Conservation (phyloP, 345 rosid genomes). For the Bruguiera gymnorhiza region DNA sequence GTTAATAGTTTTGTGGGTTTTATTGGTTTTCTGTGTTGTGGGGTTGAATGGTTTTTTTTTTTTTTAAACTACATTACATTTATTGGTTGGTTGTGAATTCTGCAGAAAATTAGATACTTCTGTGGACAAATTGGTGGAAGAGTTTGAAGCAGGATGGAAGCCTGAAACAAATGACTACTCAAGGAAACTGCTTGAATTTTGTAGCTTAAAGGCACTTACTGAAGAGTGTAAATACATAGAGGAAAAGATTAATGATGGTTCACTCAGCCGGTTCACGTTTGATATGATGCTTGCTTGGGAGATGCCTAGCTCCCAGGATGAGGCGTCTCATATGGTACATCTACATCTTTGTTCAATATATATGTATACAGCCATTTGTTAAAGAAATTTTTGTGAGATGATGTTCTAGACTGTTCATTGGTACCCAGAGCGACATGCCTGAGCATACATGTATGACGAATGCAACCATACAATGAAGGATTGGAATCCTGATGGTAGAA, state of each 20-base stretch:
- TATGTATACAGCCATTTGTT: no score
- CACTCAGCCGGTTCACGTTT: slow-evolving; percentile 62
- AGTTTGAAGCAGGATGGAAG: slow-evolving; percentile 66
- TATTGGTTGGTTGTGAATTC: slow-evolving; percentile 1
- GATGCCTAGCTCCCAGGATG: slow-evolving; percentile 48
- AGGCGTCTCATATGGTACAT: slow-evolving; percentile 33
- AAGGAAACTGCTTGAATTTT: slow-evolving; percentile 67
- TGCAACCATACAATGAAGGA: no score
- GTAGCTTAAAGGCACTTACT: slow-evolving; percentile 48
- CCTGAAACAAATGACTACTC: slow-evolving; percentile 46
- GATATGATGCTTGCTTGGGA: slow-evolving; percentile 95
- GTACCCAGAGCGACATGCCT: no score
- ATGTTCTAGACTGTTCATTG: no score
- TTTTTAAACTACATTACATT: neutral
- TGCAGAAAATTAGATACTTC: slow-evolving; percentile 49
- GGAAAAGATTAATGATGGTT: slow-evolving; percentile 61
- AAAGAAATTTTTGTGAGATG: no score
- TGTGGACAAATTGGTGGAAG: slow-evolving; percentile 50
- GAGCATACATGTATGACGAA: no score
- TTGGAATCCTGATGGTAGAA: no score
- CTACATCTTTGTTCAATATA: neutral
- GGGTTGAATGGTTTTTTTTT: no score
- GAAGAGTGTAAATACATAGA: slow-evolving; percentile 44
- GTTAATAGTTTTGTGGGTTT: no score
- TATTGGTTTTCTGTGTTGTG: no score